A percentile compares a stretch with the other conserved stretches of the same genome.
phyloP scores from a whole-genome alignment of 139 green algal genomes.

The Astrephomene gubernaculifera region DNA sequence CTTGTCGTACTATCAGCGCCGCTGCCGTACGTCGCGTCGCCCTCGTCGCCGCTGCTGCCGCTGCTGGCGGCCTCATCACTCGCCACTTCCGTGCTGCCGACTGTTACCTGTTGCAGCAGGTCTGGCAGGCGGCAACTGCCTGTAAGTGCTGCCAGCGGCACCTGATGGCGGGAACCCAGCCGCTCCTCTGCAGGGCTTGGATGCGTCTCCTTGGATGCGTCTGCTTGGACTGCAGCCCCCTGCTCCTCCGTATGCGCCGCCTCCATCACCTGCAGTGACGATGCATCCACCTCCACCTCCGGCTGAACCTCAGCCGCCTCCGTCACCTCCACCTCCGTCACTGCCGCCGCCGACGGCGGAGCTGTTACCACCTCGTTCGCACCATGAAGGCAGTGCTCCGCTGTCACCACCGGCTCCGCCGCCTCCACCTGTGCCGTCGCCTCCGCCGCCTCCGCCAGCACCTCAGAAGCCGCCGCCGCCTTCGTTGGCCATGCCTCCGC shows the following conservation, averaged over 20 bases:
- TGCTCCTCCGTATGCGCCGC: no score
- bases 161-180: not conserved
- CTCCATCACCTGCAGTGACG: no score
- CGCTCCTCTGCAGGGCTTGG: no score
- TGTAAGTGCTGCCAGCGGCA: not conserved
- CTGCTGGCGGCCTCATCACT: not conserved
- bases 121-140: slow-evolving; percentile 1
- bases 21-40: not conserved
- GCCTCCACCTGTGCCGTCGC: not conserved
- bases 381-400: no score
- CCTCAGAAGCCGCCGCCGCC: not conserved
- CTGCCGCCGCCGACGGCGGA: not conserved
- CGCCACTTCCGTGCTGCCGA: not conserved
- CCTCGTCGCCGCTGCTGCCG: not conserved
- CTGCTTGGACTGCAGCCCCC: no score
- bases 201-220: no score
- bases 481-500: no score
- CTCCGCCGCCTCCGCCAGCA: not conserved
- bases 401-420: no score
- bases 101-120: not conserved
- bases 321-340: not conserved
- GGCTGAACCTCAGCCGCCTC: not conserved
- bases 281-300: not conserved
- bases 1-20: not conserved
- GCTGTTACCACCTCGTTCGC: no score